phyloP scores from a whole-genome alignment of 73 alveolate species.

The Paramecium caudatum region DNA sequence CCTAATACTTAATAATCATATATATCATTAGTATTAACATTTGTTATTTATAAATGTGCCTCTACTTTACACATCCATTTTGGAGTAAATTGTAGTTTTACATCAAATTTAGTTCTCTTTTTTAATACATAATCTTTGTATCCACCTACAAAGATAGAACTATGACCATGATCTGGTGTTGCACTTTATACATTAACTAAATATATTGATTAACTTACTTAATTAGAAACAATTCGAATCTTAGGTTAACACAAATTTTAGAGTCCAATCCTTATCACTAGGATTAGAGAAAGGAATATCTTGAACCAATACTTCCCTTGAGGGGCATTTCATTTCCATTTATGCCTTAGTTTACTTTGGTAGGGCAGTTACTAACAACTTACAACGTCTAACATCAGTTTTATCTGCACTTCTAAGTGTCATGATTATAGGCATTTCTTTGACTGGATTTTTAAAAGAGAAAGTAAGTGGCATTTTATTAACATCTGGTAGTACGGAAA shows the following conservation, averaged over 20 bases:
- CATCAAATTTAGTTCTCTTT: slow-evolving; percentile 82
- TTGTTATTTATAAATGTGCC: slow-evolving; percentile 91
- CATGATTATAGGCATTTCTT: slow-evolving; percentile 59
- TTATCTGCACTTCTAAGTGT: slow-evolving; percentile 73
- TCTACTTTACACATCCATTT: slow-evolving; percentile 88
- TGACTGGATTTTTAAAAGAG: slow-evolving; percentile 68
- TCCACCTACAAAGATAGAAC: slow-evolving; percentile 82
- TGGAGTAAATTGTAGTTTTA: slow-evolving; percentile 92
- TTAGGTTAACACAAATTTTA: slow-evolving; percentile 90
- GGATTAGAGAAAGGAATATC: slow-evolving; percentile 98
- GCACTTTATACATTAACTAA: neutral
- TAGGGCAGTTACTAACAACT: slow-evolving; percentile 92
- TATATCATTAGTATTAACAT: slow-evolving; percentile 91
- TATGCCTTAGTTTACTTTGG: slow-evolving; percentile 97
- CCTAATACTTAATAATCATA: slow-evolving; percentile 96
- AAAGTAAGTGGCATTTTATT: slow-evolving; percentile 70
- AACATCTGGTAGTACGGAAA: slow-evolving; percentile 48
- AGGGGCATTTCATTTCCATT: slow-evolving; percentile 96
- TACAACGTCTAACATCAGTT: slow-evolving; percentile 96
- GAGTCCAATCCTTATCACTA: slow-evolving; percentile 96
- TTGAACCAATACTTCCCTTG: slow-evolving; percentile 92
- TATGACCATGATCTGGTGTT: slow-evolving; percentile 74
- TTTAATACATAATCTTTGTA: slow-evolving; percentile 81
- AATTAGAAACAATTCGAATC: slow-evolving; percentile 68
- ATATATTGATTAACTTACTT: too few species aligned